Conservation (phyloP, 495 filamentous ascomycete species). For the Penicillium arizonense region DNA sequence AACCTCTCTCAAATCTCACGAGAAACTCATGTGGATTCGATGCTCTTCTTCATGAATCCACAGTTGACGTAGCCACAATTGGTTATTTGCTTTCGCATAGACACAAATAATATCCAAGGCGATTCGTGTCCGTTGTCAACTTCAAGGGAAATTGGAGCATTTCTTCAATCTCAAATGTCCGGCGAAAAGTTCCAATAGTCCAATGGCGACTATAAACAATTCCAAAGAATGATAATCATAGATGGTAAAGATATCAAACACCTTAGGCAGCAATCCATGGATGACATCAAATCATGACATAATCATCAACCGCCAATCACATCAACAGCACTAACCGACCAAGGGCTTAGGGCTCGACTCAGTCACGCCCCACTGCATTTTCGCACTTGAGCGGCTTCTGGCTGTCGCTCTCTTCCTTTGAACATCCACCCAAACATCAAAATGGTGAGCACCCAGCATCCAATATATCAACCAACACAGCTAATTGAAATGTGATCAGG, state of each 20-base stretch:
- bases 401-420: slow-evolving; percentile 36
- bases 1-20: too few relatives aligned
- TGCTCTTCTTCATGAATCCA: too few relatives aligned
- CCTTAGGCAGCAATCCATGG: neutral
- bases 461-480: slow-evolving; percentile 1
- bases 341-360: slow-evolving; percentile 45
- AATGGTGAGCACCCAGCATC: slow-evolving; percentile 43
- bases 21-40: too few relatives aligned
- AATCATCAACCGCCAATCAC: slow-evolving; percentile 12
- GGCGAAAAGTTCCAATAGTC: too few relatives aligned
- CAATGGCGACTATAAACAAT: too few relatives aligned
- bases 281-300: slow-evolving; percentile 6
- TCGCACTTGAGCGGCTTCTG: slow-evolving; percentile 39
- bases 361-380: slow-evolving; percentile 51
- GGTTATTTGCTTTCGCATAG: too few relatives aligned
- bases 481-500: slow-evolving; percentile 46
- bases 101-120: too few relatives aligned
- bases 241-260: neutral
- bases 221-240: too few relatives aligned
- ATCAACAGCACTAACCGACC: slow-evolving; percentile 19
- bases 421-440: slow-evolving; percentile 51
- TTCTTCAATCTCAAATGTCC: too few relatives aligned
- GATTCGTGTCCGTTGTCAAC: too few relatives aligned
- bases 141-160: too few relatives aligned
- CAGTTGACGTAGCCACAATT: too few relatives aligned